Conservation (phyloP, 23 red algal genomes). For the Gracilaria caudata region DNA sequence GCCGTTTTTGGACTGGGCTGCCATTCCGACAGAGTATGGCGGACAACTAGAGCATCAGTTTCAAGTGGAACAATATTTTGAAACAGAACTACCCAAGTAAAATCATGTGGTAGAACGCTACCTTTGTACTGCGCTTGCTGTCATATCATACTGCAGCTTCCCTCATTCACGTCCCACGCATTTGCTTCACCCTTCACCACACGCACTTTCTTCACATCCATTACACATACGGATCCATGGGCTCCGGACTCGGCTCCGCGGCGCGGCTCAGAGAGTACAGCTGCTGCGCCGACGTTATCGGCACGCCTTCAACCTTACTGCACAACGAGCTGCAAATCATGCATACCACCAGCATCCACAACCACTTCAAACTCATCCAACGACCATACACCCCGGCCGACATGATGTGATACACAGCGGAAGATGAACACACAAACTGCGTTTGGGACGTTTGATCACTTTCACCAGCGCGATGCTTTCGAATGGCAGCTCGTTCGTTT, state of each 20-base stretch:
- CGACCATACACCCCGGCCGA: neutral
- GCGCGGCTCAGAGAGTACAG: neutral
- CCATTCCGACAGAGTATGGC: conserved; percentile 42
- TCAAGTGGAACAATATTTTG: conserved; percentile 36
- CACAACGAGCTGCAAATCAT: neutral
- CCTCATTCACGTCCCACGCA: neutral
- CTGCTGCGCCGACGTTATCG: neutral
- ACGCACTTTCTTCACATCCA: neutral
- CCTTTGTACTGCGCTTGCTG: no score
- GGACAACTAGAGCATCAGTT: conserved; percentile 32
- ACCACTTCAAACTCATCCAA: neutral
- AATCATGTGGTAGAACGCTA: neutral
- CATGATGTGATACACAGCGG: neutral
- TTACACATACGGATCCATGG: neutral
- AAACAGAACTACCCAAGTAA: neutral
- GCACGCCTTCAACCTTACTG: neutral
- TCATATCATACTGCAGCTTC: neutral
- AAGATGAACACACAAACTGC: neutral
- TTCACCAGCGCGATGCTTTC: no score
- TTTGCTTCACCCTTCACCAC: no score
- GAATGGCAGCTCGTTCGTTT: no score
- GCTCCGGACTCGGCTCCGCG: neutral
- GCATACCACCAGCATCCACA: neutral
- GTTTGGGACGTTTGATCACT: no score
- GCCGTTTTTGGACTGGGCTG: conserved; percentile 34